Evolutionary conservation across 495 filamentous ascomycete species (phyloP).

Genomic region (Penicillium longicatenatum): DNA sequence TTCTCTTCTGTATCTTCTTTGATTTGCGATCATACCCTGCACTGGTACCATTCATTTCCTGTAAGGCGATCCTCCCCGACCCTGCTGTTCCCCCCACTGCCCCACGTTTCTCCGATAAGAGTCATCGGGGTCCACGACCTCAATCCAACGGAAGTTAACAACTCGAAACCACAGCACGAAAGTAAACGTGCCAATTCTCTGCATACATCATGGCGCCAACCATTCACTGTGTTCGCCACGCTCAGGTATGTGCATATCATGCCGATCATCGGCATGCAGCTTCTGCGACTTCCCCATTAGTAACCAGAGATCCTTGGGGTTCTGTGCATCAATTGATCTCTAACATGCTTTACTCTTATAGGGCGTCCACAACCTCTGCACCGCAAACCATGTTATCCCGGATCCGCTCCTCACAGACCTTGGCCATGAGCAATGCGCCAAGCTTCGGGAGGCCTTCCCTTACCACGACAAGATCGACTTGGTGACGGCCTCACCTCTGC

Average conservation of each 20-base stretch:
- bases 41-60: neutral
- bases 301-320: neutral
- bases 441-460: conserved; percentile 64
- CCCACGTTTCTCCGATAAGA: conserved; percentile 29
- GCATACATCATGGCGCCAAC: conserved; percentile 39
- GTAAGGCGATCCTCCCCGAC: neutral
- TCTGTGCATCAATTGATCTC: conserved; percentile 1
- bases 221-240: conserved; percentile 56
- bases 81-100: conserved; percentile 14
- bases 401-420: conserved; percentile 80
- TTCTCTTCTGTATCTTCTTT: neutral
- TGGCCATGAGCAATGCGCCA: conserved; percentile 73
- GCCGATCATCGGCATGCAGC: neutral
- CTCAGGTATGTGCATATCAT: conserved; percentile 41
- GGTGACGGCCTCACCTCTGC: conserved; percentile 79
- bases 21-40: neutral
- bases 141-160: neutral
- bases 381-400: conserved; percentile 68
- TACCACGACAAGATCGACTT: conserved; percentile 63
- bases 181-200: neutral
- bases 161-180: neutral
- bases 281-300: neutral
- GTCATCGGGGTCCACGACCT: conserved; percentile 12
- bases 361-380: conserved; percentile 80
- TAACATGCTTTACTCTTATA: conserved; percentile 35